Base-by-base conservation (phyloP, 805 yeast species). In the Cyberlindnera nakhonratchasimensis region DNA sequence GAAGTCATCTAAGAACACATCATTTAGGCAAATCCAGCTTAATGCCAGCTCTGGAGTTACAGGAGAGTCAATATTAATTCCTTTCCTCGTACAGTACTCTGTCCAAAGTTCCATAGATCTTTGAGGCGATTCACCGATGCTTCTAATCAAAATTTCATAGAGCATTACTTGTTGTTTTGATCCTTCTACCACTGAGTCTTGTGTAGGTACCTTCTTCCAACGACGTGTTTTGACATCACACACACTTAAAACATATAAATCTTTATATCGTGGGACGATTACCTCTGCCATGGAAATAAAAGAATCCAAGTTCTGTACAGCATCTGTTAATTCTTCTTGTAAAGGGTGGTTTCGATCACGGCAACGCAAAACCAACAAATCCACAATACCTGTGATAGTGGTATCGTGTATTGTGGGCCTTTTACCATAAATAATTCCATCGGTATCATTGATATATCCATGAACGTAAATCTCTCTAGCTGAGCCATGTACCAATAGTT, bases 151-250 rank as follows among this genome's bases (percentile, higher is more conserved):
- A 31, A 66, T 59, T 17, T 76, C 64, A 56, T 85, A 85, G 48
- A 79, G 72, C 62, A 70, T 69, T 4, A 81, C 79, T 62, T 85
- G 93, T n/a, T 70, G 45, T 52, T 72, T 71, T 2, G 85, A 72
- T 6, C 74, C 66, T 4, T 61, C 54, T 12, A 76, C 45, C 1
- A 79, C 82, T 11, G 76, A 69, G 1, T 59, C 52, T 47, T 78
- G 83, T 1, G 50, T 36, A 0, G 90, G 89, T 1, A 74, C 45
- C 1, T 48, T 51, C 30, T 62, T 65, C 31, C 52, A 53, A 0
- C 65, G 54, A 40, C 90, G 65, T 1, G 90, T 82, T 58, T 84
- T 84, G 20, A 82, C 73, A 59, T 84, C 93, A 40, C 69, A 65
- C 2, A 75, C 64, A 8, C 61, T 44, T 16, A 75, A 45, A 21